These are phyloP conservation scores for Cladophialophora yegresii DNA, from an alignment of 2,329 filamentous ascomycete species.

Conservation along the genomic window DNA sequence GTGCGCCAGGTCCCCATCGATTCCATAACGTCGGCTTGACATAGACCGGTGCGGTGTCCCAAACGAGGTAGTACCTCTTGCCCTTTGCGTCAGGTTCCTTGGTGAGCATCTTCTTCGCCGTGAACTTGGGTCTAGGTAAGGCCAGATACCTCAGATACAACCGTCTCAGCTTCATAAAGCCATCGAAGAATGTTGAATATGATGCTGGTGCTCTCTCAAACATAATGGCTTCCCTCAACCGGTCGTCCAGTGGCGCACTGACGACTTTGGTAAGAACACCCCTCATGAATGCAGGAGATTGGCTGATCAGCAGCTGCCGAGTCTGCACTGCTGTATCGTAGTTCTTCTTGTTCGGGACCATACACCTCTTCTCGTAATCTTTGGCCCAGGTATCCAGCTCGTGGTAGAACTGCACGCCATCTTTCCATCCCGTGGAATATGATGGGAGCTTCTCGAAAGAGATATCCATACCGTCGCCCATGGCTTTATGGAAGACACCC, in stretches of 20 bases:
- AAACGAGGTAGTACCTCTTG: constrained; percentile 54
- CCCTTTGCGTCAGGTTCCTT: constrained; percentile 56
- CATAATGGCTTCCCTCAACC: constrained; percentile 66
- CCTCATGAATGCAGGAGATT: constrained; percentile 52
- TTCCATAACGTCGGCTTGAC: constrained; percentile 61
- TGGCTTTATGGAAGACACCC: constrained; percentile 64
- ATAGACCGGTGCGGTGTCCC: constrained; percentile 68
- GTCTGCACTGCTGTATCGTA: constrained; percentile 56
- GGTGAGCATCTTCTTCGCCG: constrained; percentile 45
- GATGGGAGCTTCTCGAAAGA: constrained; percentile 46
- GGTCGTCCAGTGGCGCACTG: constrained; percentile 64
- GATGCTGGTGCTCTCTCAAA: constrained; percentile 49
- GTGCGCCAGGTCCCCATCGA: constrained; percentile 62
- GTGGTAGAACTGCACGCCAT: constrained; percentile 52
- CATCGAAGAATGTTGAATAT: constrained; percentile 47
- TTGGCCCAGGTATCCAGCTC: constrained; percentile 51
- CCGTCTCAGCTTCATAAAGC: constrained; percentile 56
- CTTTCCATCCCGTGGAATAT: constrained; percentile 44
- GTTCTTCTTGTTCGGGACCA: constrained; percentile 49
- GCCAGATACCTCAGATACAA: constrained; percentile 60
- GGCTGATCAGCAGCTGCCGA: constrained; percentile 61
- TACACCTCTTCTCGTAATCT: constrained; percentile 57
- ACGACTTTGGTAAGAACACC: constrained; percentile 55
- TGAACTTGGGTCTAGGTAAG: constrained; percentile 56
- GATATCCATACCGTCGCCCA: constrained; percentile 71